Percentiles rank a stretch among this genome's conserved stretches.
phyloP scores from a whole-genome alignment of 192 early-diverging fungal genomes.

The Anaeromyces robustus region DNA sequence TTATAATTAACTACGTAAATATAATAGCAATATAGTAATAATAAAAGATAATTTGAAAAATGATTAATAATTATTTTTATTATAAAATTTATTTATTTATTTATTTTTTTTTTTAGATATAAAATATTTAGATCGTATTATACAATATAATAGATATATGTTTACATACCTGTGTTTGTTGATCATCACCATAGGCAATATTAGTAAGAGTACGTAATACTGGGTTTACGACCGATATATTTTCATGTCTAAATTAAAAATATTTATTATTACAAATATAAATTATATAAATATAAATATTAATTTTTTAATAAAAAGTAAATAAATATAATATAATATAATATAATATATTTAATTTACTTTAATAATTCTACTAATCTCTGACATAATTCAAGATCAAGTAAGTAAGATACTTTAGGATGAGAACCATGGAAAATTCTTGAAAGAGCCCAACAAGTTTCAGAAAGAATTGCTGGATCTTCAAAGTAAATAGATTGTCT shows the following conservation, averaged over 20 bases:
- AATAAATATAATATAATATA: too few species aligned
- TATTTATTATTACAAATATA: too few species aligned
- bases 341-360: neutral
- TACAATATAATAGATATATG: neutral
- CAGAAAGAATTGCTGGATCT: neutral
- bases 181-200: constrained; percentile 89
- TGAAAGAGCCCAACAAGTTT: neutral
- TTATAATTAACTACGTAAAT: constrained; percentile 41
- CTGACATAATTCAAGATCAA: neutral
- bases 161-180: constrained; percentile 66
- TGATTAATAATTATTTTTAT: too few species aligned
- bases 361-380: neutral
- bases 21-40: too few species aligned
- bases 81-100: neutral
- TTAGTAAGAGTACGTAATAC: constrained; percentile 79
- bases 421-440: neutral
- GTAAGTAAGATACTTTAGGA: neutral
- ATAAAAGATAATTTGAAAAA: neutral
- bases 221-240: neutral
- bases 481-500: constrained; percentile 1
- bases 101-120: too few species aligned
- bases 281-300: too few species aligned
- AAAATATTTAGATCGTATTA: too few species aligned
- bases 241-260: neutral
- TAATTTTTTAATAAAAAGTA: too few species aligned